phyloP scores from a whole-genome alignment of 129 eudicot species.

The Lonicera japonica region DNA sequence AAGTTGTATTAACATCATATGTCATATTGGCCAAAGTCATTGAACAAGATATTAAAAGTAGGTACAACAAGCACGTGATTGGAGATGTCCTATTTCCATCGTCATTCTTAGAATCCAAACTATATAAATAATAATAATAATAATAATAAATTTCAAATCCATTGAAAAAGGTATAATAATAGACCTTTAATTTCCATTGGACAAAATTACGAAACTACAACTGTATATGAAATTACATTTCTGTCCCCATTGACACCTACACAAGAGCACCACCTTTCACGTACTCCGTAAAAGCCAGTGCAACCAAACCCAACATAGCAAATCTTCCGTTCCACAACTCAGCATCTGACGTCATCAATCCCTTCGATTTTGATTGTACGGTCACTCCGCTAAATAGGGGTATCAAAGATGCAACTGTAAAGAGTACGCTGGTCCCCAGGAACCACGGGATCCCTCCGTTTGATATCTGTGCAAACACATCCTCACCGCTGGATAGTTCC shows the following conservation, averaged over 20 bases:
- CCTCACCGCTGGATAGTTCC: constrained; percentile 53
- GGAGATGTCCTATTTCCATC: too few relatives aligned
- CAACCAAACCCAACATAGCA: constrained; percentile 84
- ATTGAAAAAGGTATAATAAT: too few relatives aligned
- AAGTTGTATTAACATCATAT: too few relatives aligned
- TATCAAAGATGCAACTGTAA: constrained; percentile 63
- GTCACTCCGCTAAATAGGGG: constrained; percentile 71
- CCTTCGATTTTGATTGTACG: constrained; percentile 50
- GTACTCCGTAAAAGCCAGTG: constrained; percentile 74
- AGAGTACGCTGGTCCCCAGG: constrained; percentile 44
- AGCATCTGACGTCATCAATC: constrained; percentile 70
- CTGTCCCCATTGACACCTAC: not conserved
- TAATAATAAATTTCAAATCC: too few relatives aligned
- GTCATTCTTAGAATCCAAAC: too few relatives aligned
- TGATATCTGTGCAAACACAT: constrained; percentile 47
- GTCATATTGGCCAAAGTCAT: too few relatives aligned
- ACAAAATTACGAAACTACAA: too few relatives aligned
- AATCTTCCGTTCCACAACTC: constrained; percentile 82
- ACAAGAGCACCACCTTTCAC: constrained; percentile 64
- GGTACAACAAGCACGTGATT: too few relatives aligned
- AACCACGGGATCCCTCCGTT: constrained; percentile 69
- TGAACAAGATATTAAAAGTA: too few relatives aligned
- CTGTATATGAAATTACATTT: too few relatives aligned
- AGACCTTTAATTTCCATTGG: too few relatives aligned
- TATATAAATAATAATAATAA: too few relatives aligned